phyloP scores from a whole-genome alignment of 495 filamentous ascomycete genomes.

The Annulohypoxylon bovei region DNA sequence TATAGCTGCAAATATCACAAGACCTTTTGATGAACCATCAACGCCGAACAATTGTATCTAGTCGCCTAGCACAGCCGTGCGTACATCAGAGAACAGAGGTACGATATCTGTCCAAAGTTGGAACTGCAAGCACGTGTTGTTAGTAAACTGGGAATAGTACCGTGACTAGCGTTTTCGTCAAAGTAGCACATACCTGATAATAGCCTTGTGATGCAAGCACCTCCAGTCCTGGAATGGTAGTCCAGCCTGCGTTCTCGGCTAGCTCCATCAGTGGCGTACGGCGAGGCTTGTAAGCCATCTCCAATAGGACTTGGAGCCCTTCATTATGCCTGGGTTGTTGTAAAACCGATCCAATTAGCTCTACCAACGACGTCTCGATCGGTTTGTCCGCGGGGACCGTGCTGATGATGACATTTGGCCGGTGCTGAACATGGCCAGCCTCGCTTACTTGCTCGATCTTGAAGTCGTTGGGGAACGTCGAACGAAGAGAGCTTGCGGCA shows the following conservation, averaged over 20 bases:
- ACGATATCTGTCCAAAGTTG: conserved; percentile 81
- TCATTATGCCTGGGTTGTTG: conserved; percentile 58
- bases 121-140: conserved; percentile 59
- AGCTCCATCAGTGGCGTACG: conserved; percentile 87
- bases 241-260: conserved; percentile 85
- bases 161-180: neutral
- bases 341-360: conserved; percentile 72
- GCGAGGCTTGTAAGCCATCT: conserved; percentile 96
- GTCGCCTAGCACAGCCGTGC: conserved; percentile 59
- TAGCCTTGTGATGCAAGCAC: conserved; percentile 90
- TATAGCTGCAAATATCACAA: conserved; percentile 5
- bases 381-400: conserved; percentile 91
- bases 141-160: conserved; percentile 6
- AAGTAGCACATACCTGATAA: conserved; percentile 63
- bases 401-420: conserved; percentile 81
- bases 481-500: conserved; percentile 72
- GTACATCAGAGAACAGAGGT: conserved; percentile 72
- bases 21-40: neutral
- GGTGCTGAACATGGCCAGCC: conserved; percentile 60
- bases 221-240: conserved; percentile 85
- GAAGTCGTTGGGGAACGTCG: conserved; percentile 79
- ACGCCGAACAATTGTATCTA: conserved; percentile 4
- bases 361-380: conserved; percentile 76
- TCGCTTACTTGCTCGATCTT: conserved; percentile 69
- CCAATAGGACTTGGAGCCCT: conserved; percentile 72